A percentile compares a stretch with the other conserved stretches of the same genome.
Conservation (phyloP, 2,329 filamentous ascomycete species). For the Fonsecaea nubica region DNA sequence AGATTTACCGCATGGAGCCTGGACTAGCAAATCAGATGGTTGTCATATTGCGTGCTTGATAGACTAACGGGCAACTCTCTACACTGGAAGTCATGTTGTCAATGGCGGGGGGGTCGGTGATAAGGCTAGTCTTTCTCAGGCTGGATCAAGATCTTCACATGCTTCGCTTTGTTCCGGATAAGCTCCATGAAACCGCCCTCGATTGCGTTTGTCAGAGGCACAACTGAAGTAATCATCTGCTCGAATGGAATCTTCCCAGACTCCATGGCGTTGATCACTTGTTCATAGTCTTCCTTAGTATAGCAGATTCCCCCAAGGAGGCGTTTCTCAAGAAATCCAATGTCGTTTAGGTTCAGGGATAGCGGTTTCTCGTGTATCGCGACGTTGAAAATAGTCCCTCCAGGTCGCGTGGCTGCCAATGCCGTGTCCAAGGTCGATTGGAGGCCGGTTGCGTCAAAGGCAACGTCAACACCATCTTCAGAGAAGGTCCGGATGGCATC, state of each 20-base stretch:
- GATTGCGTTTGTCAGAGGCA: slow-evolving; percentile 62
- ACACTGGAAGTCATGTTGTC: background rate
- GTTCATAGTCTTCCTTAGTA: slow-evolving; percentile 55
- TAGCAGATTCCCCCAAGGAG: slow-evolving; percentile 53
- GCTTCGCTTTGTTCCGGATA: slow-evolving; percentile 64
- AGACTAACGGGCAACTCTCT: background rate
- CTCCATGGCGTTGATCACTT: slow-evolving; percentile 52
- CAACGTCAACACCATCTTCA: slow-evolving; percentile 54
- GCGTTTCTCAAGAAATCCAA: slow-evolving; percentile 59
- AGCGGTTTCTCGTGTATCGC: slow-evolving; percentile 61
- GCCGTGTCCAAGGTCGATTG: slow-evolving; percentile 58
- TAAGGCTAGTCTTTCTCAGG: background rate
- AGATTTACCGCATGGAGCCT: background rate
- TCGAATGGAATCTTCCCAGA: slow-evolving; percentile 40
- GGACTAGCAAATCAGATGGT: background rate
- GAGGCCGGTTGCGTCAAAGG: slow-evolving; percentile 60
- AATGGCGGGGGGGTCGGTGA: background rate
- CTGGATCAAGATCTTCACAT: slow-evolving; percentile 66
- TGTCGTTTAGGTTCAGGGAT: slow-evolving; percentile 55
- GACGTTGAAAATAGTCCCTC: slow-evolving; percentile 61
- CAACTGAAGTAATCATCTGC: slow-evolving; percentile 66
- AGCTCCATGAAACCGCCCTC: slow-evolving; percentile 64
- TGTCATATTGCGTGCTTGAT: background rate
- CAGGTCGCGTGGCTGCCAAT: slow-evolving; percentile 54
- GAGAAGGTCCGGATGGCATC: slow-evolving; percentile 7